Conservation (phyloP, 495 filamentous ascomycete genomes). For the Cetradonia linearis region DNA sequence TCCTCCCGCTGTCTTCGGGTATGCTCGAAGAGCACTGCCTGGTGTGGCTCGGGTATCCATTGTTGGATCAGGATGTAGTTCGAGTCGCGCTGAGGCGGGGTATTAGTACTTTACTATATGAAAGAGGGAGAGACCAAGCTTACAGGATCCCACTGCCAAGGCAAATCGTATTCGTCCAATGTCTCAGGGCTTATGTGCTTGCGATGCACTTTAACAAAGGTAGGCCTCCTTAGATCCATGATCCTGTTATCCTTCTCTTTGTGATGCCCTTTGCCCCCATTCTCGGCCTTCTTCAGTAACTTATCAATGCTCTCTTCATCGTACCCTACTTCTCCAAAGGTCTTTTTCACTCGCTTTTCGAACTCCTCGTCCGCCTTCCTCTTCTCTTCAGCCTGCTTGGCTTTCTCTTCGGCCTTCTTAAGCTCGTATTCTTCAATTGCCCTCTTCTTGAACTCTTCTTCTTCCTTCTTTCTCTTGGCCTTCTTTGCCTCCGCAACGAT, state of each 20-base stretch:
- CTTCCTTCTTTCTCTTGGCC: constrained; percentile 21
- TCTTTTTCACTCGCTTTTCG: constrained; percentile 14
- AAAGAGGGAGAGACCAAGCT: constrained; percentile 4
- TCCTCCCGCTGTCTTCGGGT: constrained; percentile 51
- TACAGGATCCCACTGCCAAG: constrained; percentile 38
- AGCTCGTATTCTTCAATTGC: constrained; percentile 20
- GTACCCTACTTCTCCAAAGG: constrained; percentile 19
- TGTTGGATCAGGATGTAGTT: constrained; percentile 68
- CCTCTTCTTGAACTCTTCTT: constrained; percentile 20
- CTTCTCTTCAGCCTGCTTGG: constrained; percentile 22
- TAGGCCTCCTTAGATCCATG: constrained; percentile 27
- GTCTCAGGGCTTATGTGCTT: constrained; percentile 42
- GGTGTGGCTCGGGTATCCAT: constrained; percentile 63
- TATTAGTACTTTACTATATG: constrained; percentile 15
- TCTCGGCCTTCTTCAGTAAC: constrained; percentile 17
- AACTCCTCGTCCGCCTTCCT: constrained; percentile 21
- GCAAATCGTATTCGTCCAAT: constrained; percentile 36
- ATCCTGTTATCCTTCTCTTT: constrained; percentile 11
- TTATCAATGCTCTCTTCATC: constrained; percentile 21
- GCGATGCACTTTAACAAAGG: constrained; percentile 45
- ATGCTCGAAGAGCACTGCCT: constrained; percentile 63
- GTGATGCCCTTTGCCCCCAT: background rate
- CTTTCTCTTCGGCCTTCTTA: constrained; percentile 19
- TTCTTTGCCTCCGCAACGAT: constrained; percentile 21
- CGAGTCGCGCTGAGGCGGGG: constrained; percentile 41